Evolutionary conservation across 192 early-diverging fungal genomes (phyloP), one percentile per base, ranked within the genome.

Genomic region (Coemansia sp.): DNA sequence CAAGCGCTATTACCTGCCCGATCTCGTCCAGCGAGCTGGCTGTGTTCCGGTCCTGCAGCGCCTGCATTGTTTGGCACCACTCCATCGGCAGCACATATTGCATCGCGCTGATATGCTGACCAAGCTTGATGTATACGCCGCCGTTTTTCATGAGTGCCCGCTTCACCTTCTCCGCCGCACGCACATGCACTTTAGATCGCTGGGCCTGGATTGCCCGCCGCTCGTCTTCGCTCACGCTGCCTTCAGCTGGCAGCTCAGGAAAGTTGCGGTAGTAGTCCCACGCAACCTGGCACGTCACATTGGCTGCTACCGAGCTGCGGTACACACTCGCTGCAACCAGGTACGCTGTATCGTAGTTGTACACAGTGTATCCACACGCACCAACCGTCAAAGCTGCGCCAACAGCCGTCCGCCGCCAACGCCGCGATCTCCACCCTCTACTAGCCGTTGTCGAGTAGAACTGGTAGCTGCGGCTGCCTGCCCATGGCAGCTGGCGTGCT

Each of bases 81-180:
- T 98, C 94, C 7, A 67, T 58, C n/a, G 95, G 95, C 11, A 98
- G 82, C 4, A 98, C 66, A 60, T 94, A 94, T 22, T 86, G 83
- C 85, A 95, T 85, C 8, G 93, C 90, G 35, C 87, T 78, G 2
- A 93, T 79, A 79, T 93, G 91, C 66, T 95, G 93, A 0, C 92
- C 91, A n/a, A 95, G 76, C 62, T 95, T 95, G 66, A 95, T 89
- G 70, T 93, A 95, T 9, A 93, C 85, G 5, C 93, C 93, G 35
- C 91, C 92, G 55, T 90, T 87, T 43, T 65, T 75, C 69, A 85
- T 81, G 56, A 90, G 83, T 14, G 89, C 82, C 11, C 67, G 50
- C 27, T 87, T 70, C 14, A 95, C 75, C 24, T 84, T 60, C 45
- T 91, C 76, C 0, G 93, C 92, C 15, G 83, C 79, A n/a, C 89